Evolutionary conservation across 129 eudicot genomes (phyloP), one percentile per base, ranked within the genome.

Genomic region (Escallonia rubra): DNA sequence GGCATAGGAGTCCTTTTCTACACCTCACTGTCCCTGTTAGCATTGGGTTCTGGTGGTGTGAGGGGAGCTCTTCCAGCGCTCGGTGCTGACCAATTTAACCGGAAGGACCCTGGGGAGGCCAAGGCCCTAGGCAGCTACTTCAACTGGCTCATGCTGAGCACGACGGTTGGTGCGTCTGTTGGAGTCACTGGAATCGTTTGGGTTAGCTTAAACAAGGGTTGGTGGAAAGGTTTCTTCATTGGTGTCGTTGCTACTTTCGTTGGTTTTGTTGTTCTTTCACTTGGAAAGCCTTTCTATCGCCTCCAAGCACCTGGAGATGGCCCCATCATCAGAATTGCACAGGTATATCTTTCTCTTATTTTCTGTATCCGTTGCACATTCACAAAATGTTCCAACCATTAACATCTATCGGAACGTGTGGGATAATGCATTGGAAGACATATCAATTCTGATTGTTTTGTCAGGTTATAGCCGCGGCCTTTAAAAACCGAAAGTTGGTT

Each of bases 11-110:
- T 78, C 8, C 76, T 82, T 81, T 80, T 89, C 75, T 89, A 85
- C 61, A 34, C 74, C 6, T 73, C 96, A 8, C 61, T 89, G 16
- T 68, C 81, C 3, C 76, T 85, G 67, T 56, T 82, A 39, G 92
- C 92, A 4, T 65, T 89, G 41, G 96, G 96, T 0, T 39, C 72
- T 8, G 92, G 96, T 54, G 93, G 92, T 14, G 92, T 85, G 7
- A 78, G 82, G 76, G 96, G 93, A 0, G 76, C 96, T 10, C 86
- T 89, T 55, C 86, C 96, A 2, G 80, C 96, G 3, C 78, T 89
- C 3, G 96, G 96, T 1, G 96, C 96, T 0, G 96, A 85, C 72
- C 93, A 89, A 40, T 89, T 89, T 43, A 80, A 85, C 57, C 54
- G 45, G 42, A 83, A 80, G 10, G 79, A 78, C 45, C 86, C 92